Evolutionary conservation across 23 red algal species (phyloP).

Genomic region (Chondrus crispus): DNA sequence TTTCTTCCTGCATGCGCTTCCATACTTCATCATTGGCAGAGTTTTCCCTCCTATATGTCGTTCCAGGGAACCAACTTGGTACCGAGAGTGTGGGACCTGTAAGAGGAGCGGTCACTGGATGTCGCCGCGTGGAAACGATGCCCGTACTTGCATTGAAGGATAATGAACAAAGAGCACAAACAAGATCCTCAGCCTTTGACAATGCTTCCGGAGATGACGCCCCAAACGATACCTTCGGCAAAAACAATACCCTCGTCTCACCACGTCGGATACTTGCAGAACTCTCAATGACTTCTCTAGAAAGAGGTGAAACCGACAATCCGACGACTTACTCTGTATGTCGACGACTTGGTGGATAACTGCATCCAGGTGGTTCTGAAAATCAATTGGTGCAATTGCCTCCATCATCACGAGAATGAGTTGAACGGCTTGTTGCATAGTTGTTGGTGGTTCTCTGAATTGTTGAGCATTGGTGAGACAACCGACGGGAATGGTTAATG

Average conservation of each 20-base stretch:
- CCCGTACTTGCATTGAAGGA: no score
- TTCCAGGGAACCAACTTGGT: conserved; percentile 6
- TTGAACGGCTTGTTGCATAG: no score
- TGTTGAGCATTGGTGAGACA: no score
- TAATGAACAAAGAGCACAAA: neutral
- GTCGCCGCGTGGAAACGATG: neutral
- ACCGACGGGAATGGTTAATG: no score
- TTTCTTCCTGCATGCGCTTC: neutral
- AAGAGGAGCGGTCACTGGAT: neutral
- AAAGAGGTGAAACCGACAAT: conserved; percentile 26
- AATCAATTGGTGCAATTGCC: no score
- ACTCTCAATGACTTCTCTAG: neutral
- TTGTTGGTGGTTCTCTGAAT: no score
- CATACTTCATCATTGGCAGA: neutral
- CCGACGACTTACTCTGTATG: no score
- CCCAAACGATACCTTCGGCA: conserved; percentile 4
- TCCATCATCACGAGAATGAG: no score
- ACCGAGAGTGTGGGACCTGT: neutral
- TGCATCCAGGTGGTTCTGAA: no score
- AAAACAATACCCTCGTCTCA: conserved; percentile 25
- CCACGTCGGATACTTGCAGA: neutral
- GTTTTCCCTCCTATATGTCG: neutral
- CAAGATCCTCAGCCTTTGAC: conserved; percentile 10
- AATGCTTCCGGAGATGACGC: neutral
- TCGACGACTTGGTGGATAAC: no score